Conservation (phyloP, 129 eudicot species). For the Flaveria linearis region DNA sequence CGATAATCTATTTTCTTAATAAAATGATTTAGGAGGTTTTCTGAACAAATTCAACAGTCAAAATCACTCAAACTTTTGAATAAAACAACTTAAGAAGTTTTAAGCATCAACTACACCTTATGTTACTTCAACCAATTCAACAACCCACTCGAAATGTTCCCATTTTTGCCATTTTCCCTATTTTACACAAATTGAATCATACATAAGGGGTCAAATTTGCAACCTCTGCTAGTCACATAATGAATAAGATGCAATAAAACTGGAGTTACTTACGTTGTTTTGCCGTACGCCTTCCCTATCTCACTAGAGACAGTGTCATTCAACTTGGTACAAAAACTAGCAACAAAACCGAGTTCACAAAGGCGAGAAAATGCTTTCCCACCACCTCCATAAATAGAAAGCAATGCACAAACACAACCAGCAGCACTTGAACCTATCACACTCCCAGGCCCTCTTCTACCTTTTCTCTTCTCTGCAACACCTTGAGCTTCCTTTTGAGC, state of each 20-base stretch:
- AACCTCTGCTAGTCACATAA: not conserved
- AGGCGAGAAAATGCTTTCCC: constrained; percentile 61
- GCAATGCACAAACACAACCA: constrained; percentile 88
- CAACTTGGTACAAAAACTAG: constrained; percentile 94
- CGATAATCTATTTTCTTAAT: not conserved
- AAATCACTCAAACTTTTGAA: too few relatives aligned
- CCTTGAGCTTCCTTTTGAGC: constrained; percentile 98
- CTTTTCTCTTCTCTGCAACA: constrained; percentile 91
- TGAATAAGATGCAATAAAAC: constrained; percentile 11
- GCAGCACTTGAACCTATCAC: constrained; percentile 98
- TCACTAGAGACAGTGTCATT: constrained; percentile 98
- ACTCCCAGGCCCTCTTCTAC: constrained; percentile 96
- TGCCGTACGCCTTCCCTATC: constrained; percentile 94
- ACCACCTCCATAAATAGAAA: constrained; percentile 72
- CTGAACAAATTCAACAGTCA: too few relatives aligned
- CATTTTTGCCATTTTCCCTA: not conserved
- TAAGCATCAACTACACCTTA: not conserved
- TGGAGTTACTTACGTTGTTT: constrained; percentile 68
- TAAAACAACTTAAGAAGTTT: not conserved
- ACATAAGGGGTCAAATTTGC: not conserved
- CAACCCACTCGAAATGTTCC: not conserved
- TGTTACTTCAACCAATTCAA: not conserved
- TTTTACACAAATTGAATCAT: not conserved
- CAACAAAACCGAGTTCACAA: constrained; percentile 93
- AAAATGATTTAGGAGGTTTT: not conserved